A percentile compares a stretch with the other conserved stretches of the same genome.
Conservation (phyloP, 2,329 filamentous ascomycete genomes). For the Hysterium pulicare region DNA sequence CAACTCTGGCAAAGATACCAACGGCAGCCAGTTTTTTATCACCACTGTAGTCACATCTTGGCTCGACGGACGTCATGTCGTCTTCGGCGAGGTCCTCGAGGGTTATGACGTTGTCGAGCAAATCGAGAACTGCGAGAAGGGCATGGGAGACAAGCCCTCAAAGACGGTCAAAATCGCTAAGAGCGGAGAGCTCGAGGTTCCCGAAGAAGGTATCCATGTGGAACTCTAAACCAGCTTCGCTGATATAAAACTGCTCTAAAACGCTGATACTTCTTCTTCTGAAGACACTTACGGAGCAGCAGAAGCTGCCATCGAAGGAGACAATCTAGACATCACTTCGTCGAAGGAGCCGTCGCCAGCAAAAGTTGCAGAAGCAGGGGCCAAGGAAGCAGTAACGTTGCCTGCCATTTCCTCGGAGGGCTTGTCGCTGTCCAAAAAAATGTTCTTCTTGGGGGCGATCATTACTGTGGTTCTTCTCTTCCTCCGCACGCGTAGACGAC, state of each 20-base stretch:
- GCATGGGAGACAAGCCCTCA: constrained; percentile 64
- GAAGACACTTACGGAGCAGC: constrained; percentile 46
- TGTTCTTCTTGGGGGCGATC: constrained; percentile 44
- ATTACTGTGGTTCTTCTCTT: constrained; percentile 42
- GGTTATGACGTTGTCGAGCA: constrained; percentile 76
- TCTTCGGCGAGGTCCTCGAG: constrained; percentile 85
- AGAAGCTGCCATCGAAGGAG: constrained; percentile 38
- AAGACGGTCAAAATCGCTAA: constrained; percentile 72
- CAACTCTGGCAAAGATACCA: constrained; percentile 81
- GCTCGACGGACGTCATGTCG: constrained; percentile 81
- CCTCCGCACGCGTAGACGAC: constrained; percentile 33
- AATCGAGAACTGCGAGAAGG: constrained; percentile 71
- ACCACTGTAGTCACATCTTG: constrained; percentile 77
- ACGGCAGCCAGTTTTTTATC: constrained; percentile 89
- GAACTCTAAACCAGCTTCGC: constrained; percentile 65
- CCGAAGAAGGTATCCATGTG: constrained; percentile 88
- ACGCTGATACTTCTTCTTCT: constrained; percentile 41
- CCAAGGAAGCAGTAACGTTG: constrained; percentile 20
- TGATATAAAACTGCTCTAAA: constrained; percentile 31
- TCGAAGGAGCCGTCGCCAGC: constrained; percentile 14
- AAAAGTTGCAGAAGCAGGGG: constrained; percentile 24
- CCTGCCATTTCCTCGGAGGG: constrained; percentile 25
- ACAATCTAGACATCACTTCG: constrained; percentile 41
- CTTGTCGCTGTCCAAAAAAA: constrained; percentile 43
- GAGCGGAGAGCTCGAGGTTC: constrained; percentile 79